Conservation (phyloP, 805 yeast genomes). For the Ogataea parapolymorpha region DNA sequence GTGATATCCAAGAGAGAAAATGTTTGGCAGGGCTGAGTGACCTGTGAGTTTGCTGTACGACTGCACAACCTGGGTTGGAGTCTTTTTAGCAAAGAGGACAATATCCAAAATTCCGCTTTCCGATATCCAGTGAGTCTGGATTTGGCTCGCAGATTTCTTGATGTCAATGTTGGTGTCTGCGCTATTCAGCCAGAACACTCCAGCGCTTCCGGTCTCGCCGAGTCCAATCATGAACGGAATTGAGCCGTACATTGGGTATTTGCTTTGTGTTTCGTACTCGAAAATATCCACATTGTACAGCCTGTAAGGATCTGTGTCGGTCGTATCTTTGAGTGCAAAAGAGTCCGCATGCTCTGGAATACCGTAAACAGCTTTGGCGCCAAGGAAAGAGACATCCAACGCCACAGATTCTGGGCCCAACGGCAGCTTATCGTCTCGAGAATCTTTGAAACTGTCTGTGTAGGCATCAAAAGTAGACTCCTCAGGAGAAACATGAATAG, state of each 20-base stretch:
- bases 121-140: slow-evolving; percentile 84
- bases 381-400: slow-evolving; percentile 64
- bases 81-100: slow-evolving; percentile 56
- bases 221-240: slow-evolving; percentile 84
- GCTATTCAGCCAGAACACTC: slow-evolving; percentile 86
- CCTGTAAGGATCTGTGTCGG: slow-evolving; percentile 69
- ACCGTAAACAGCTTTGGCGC: slow-evolving; percentile 73
- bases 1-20: slow-evolving; percentile 84
- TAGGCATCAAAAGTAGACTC: slow-evolving; percentile 69
- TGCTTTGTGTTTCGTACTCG: slow-evolving; percentile 81
- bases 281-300: slow-evolving; percentile 92
- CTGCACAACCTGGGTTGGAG: slow-evolving; percentile 52
- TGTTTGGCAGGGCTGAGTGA: slow-evolving; percentile 63
- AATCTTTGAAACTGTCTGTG: slow-evolving; percentile 67
- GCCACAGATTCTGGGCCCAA: slow-evolving; percentile 90
- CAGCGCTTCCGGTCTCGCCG: slow-evolving; percentile 55
- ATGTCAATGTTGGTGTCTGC: slow-evolving; percentile 93
- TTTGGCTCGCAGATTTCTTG: slow-evolving; percentile 31
- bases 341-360: slow-evolving; percentile 95
- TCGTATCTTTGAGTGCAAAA: slow-evolving; percentile 69
- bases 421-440: slow-evolving; percentile 60
- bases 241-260: slow-evolving; percentile 91
- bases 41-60: slow-evolving; percentile 75
- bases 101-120: slow-evolving; percentile 85
- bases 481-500: slow-evolving; percentile 45